Conservation (phyloP, 2,329 filamentous ascomycete genomes). For the Fusarium siculi region DNA sequence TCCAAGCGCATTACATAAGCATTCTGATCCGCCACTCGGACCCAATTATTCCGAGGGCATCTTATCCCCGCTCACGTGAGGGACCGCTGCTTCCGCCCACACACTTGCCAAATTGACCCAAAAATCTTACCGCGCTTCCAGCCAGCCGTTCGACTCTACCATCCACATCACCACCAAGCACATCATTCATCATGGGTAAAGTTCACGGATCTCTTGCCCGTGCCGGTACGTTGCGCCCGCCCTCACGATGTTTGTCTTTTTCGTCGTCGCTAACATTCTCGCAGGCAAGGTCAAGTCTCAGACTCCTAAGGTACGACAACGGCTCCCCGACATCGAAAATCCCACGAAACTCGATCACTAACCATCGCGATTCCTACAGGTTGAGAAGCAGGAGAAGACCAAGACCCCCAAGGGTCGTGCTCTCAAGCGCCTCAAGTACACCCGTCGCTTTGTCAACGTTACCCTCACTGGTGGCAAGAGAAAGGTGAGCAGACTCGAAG, state of each 20-base stretch:
- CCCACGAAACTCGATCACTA: conserved; percentile 47
- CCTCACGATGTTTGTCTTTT: conserved; percentile 10
- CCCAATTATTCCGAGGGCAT: conserved; percentile 50
- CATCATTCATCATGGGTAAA: conserved; percentile 80
- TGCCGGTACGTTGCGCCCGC: conserved; percentile 64
- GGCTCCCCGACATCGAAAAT: conserved; percentile 31
- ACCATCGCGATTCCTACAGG: conserved; percentile 59
- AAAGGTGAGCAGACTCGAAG: conserved; percentile 72
- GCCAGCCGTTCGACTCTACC: conserved; percentile 45
- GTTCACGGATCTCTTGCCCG: conserved; percentile 94
- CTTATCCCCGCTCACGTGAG: conserved; percentile 52
- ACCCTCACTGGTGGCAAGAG: conserved; percentile 97
- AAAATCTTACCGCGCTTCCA: conserved; percentile 47
- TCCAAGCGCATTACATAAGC: conserved; percentile 16
- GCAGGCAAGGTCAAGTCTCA: conserved; percentile 98
- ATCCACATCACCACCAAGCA: conserved; percentile 51
- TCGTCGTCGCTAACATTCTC: conserved; percentile 64
- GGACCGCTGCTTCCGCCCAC: conserved; percentile 46
- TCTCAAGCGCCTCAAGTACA: conserved; percentile 97
- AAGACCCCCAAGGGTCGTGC: conserved; percentile 97
- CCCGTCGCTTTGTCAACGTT: conserved; percentile 97
- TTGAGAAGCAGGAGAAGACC: conserved; percentile 93
- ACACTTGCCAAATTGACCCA: conserved; percentile 53
- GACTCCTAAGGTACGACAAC: conserved; percentile 81
- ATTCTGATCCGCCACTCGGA: conserved; percentile 8